Evolutionary conservation across 257 asterid genomes (phyloP).

Genomic region (Leptodermis oblonga): DNA sequence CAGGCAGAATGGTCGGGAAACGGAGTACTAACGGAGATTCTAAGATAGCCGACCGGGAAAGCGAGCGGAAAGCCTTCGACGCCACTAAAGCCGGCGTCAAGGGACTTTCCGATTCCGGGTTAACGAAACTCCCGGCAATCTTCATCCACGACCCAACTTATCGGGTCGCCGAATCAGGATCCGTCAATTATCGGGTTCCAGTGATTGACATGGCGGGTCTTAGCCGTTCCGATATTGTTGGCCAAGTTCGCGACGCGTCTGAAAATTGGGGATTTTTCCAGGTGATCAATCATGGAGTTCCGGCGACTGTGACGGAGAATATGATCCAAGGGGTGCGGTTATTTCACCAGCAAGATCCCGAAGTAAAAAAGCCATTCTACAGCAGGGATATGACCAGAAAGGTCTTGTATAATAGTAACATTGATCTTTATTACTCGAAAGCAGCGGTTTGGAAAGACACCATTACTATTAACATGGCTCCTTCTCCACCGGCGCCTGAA

Average conservation of each 20-base stretch:
- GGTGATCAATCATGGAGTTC: conserved; percentile 3
- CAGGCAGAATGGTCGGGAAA: neutral
- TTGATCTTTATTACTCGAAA: conserved; percentile 5
- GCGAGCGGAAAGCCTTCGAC: conserved; percentile 8
- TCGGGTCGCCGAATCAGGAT: neutral
- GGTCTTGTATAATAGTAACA: conserved; percentile 1
- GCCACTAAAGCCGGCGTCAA: conserved; percentile 12
- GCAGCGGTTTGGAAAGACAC: conserved; percentile 6
- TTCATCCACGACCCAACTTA: neutral
- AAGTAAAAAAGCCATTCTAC: neutral
- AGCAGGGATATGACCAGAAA: neutral
- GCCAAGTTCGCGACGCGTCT: neutral
- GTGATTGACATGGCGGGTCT: neutral
- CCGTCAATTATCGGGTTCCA: neutral
- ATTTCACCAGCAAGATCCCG: neutral
- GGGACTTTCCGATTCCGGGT: conserved; percentile 6
- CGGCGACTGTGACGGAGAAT: neutral
- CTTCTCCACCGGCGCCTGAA: conserved; percentile 4
- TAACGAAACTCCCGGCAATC: conserved; percentile 1
- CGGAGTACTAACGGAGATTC: neutral
- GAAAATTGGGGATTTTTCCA: conserved; percentile 10
- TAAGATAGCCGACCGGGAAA: neutral
- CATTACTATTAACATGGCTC: conserved; percentile 6
- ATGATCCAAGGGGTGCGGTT: neutral
- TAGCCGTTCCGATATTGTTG: neutral